A percentile compares a stretch with the other conserved stretches of the same genome.
Evolutionary conservation across 352 stramenopile species (phyloP).

Genomic region (Blastocystis sp.): DNA sequence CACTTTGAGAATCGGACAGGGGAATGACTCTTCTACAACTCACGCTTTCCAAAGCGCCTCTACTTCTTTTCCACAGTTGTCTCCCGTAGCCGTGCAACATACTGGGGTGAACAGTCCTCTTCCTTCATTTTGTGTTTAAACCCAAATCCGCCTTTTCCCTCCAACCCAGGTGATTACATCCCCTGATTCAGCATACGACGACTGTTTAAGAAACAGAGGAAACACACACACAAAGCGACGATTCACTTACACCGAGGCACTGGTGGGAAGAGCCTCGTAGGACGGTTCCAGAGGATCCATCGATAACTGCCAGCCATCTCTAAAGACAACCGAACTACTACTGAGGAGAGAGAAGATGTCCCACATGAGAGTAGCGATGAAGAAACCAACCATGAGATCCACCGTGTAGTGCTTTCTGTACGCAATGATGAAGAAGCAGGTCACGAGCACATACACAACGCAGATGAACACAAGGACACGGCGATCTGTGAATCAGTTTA

Average conservation of each 20-base stretch:
- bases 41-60: neutral
- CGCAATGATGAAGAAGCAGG: slow-evolving; percentile 58
- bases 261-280: slow-evolving; percentile 11
- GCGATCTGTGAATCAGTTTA: slow-evolving; percentile 5
- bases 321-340: slow-evolving; percentile 40
- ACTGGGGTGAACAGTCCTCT: neutral
- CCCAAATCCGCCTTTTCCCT: neutral
- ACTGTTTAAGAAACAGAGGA: neutral
- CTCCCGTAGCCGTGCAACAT: neutral
- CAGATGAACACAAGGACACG: neutral
- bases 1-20: too few species aligned
- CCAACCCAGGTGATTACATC: neutral
- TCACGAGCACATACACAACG: slow-evolving; percentile 39
- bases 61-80: slow-evolving; percentile 25
- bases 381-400: slow-evolving; percentile 59
- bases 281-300: neutral
- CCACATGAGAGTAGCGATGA: slow-evolving; percentile 35
- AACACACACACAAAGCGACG: slow-evolving; percentile 3
- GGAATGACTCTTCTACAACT: slow-evolving; percentile 11
- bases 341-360: neutral
- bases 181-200: neutral
- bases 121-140: neutral
- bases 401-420: slow-evolving; percentile 65
- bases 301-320: slow-evolving; percentile 35
- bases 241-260: neutral